phyloP scores from a whole-genome alignment of 2,329 filamentous ascomycete species.

The Thielaviopsis musarum region DNA sequence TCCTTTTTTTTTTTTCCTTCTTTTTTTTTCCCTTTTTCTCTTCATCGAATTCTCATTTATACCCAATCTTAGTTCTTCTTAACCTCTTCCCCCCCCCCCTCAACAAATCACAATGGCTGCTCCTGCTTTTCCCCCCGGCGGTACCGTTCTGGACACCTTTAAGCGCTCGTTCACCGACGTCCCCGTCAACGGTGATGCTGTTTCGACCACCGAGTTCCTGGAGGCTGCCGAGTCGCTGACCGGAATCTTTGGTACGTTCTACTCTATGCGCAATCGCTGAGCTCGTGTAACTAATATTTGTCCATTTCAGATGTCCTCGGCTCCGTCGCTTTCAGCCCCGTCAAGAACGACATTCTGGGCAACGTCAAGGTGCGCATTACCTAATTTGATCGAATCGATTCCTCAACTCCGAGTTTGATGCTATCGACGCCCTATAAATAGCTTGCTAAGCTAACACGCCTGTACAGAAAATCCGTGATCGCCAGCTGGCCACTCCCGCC shows the following conservation, averaged over 20 bases:
- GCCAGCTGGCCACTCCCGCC: constrained; percentile 58
- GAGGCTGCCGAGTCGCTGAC: constrained; percentile 78
- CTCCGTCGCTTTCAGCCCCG: constrained; percentile 65
- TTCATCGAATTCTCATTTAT: background rate
- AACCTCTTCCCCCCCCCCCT: background rate
- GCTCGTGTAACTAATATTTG: constrained; percentile 2
- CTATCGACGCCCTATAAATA: too few species aligned
- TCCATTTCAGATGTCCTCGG: constrained; percentile 38
- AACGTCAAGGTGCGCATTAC: constrained; percentile 61
- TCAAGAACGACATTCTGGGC: constrained; percentile 79
- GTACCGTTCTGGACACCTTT: constrained; percentile 74
- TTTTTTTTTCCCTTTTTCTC: constrained; percentile 1
- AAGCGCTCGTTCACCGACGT: constrained; percentile 75
- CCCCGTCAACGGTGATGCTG: constrained; percentile 52
- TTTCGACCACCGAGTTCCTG: constrained; percentile 75
- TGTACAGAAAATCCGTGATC: constrained; percentile 68
- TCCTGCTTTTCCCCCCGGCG: constrained; percentile 40
- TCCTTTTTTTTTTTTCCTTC: background rate
- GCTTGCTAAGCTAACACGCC: too few species aligned
- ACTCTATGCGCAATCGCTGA: background rate
- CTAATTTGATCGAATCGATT: background rate
- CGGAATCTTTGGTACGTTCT: constrained; percentile 57
- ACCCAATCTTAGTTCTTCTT: background rate
- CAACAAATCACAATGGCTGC: constrained; percentile 28
- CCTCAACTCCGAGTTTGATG: background rate